A percentile compares a stretch with the other conserved stretches of the same genome.
These are phyloP conservation scores for Neonectria hederae DNA, from an alignment of 2,329 filamentous ascomycete species.

Conservation along the genomic window DNA sequence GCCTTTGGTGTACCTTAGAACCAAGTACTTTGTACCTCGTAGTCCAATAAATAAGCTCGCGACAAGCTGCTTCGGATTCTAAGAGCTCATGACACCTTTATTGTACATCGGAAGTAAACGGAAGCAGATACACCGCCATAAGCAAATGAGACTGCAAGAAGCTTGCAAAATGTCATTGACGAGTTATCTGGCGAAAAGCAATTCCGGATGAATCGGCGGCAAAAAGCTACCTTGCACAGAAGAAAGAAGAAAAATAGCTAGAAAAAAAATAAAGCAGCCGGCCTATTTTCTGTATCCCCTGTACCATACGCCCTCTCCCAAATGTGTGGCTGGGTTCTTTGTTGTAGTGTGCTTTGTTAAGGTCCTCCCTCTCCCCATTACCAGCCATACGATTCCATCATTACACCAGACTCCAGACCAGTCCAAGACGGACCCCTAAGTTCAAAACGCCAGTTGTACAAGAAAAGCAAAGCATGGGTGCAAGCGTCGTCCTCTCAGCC, in stretches of 20 bases:
- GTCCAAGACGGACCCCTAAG: slow-evolving; percentile 25
- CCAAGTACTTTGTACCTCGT: neutral
- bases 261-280: slow-evolving; percentile 17
- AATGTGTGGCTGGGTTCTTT: slow-evolving; percentile 21
- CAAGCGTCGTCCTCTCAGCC: slow-evolving; percentile 7
- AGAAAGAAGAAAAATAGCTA: slow-evolving; percentile 15
- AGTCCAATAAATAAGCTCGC: neutral
- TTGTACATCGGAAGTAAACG: neutral
- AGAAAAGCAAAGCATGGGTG: slow-evolving; percentile 10
- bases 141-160: neutral
- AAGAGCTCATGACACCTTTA: neutral
- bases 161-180: slow-evolving; percentile 9
- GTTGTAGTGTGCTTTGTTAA: slow-evolving; percentile 21
- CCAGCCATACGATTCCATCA: slow-evolving; percentile 19
- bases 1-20: neutral
- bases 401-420: slow-evolving; percentile 35
- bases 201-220: neutral
- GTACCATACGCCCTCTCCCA: slow-evolving; percentile 31
- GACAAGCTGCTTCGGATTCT: neutral
- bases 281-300: slow-evolving; percentile 29
- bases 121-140: neutral
- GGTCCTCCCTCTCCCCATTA: slow-evolving; percentile 29
- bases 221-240: slow-evolving; percentile 16
- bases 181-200: slow-evolving; percentile 8
- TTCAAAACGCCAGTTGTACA: slow-evolving; percentile 31